These are phyloP conservation scores for Clarkia xantiana DNA, from an alignment of 345 rosid genomes.

Conservation along the genomic window DNA sequence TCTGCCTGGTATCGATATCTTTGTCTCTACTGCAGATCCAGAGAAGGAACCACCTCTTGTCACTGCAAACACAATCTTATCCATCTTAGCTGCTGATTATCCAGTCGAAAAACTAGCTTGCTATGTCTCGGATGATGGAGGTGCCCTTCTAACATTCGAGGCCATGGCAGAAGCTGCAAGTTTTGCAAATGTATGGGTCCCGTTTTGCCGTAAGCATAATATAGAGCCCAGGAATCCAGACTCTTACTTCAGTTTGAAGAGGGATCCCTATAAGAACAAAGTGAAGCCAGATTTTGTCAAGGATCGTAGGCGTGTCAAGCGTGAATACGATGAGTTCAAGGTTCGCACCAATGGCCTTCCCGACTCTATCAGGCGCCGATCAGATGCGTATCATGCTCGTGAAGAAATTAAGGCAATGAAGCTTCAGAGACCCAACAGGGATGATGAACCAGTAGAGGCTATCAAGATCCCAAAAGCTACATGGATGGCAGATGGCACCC, in stretches of 20 bases:
- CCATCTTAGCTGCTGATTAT: slow-evolving; percentile 79
- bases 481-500: slow-evolving; percentile 99
- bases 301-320: slow-evolving; percentile 83
- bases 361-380: slow-evolving; percentile 83
- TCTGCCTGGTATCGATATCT: slow-evolving; percentile 88
- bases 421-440: slow-evolving; percentile 64
- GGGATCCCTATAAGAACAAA: slow-evolving; percentile 97
- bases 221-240: slow-evolving; percentile 96
- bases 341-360: slow-evolving; percentile 83
- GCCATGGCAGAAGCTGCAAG: slow-evolving; percentile 99
- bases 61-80: slow-evolving; percentile 84
- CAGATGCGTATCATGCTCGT: slow-evolving; percentile 95
- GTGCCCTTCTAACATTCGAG: slow-evolving; percentile 90
- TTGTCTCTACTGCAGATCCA: slow-evolving; percentile 95
- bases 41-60: slow-evolving; percentile 98
- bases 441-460: slow-evolving; percentile 52
- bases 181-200: slow-evolving; percentile 86
- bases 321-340: slow-evolving; percentile 96
- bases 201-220: slow-evolving; percentile 82
- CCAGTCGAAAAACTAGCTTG: slow-evolving; percentile 95
- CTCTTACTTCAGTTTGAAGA: slow-evolving; percentile 72
- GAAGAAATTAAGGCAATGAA: slow-evolving; percentile 97
- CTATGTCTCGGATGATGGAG: slow-evolving; percentile 97
- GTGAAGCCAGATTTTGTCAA: slow-evolving; percentile 73
- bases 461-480: slow-evolving; percentile 87